phyloP scores from a whole-genome alignment of 139 green algal genomes.

The Chlorella sp. region DNA sequence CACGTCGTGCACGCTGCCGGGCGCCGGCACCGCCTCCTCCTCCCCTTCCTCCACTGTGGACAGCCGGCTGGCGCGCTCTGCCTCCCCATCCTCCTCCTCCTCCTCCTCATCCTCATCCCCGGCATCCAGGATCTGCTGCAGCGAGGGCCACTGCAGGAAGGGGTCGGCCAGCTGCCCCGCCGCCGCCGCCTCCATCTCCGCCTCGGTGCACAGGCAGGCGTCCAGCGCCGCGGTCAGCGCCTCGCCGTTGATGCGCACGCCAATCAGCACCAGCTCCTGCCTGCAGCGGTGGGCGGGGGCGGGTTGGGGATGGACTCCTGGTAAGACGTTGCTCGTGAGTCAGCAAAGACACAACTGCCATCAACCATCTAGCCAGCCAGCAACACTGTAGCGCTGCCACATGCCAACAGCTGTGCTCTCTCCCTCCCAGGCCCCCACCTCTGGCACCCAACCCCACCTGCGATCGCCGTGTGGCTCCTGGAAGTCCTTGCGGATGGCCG shows the following conservation, averaged over 20 bases:
- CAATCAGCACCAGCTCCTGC: slow-evolving; percentile 87
- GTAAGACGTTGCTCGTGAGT: too few relatives aligned
- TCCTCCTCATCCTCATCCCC: slow-evolving; percentile 41
- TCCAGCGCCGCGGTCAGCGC: slow-evolving; percentile 65
- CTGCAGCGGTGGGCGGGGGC: background rate
- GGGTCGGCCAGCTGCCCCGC: slow-evolving; percentile 46
- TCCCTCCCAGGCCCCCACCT: background rate
- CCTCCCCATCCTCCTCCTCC: slow-evolving; percentile 35
- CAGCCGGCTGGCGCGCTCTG: slow-evolving; percentile 9
- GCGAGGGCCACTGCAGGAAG: slow-evolving; percentile 66
- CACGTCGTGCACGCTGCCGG: slow-evolving; percentile 50
- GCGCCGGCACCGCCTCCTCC: slow-evolving; percentile 2
- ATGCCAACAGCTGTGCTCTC: background rate
- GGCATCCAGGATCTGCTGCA: slow-evolving; percentile 43
- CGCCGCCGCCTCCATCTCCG: slow-evolving; percentile 8
- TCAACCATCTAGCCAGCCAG: too few relatives aligned
- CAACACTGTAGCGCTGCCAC: too few relatives aligned
- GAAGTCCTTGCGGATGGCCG: slow-evolving; percentile 58
- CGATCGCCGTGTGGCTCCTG: slow-evolving; percentile 42
- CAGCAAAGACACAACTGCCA: too few relatives aligned
- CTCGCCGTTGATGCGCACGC: slow-evolving; percentile 65
- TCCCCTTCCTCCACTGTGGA: background rate
- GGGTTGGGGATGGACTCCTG: too few relatives aligned
- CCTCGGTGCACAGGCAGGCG: slow-evolving; percentile 59
- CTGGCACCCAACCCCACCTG: slow-evolving; percentile 1